A percentile compares a stretch with the other conserved stretches of the same genome.
These are phyloP conservation scores for Podospora appendiculata DNA, from an alignment of 495 filamentous ascomycete species.

Conservation along the genomic window DNA sequence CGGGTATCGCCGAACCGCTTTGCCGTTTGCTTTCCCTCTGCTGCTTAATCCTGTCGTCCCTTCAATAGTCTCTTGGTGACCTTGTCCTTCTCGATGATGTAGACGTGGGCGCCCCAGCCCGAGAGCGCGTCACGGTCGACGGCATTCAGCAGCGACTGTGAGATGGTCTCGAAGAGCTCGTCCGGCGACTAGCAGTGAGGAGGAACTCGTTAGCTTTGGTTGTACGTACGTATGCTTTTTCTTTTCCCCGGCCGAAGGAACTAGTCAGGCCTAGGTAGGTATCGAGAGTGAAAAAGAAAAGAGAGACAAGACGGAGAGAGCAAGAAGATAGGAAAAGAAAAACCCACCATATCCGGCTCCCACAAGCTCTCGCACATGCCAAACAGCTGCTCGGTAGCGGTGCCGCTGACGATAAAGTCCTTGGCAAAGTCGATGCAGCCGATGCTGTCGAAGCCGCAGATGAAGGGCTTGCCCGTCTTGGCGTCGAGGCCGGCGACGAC, in stretches of 20 bases:
- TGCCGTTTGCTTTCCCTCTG: no score
- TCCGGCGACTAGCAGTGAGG: slow-evolving; percentile 59
- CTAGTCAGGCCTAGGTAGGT: background rate
- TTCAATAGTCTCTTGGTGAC: slow-evolving; percentile 97
- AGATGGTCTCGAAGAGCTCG: slow-evolving; percentile 96
- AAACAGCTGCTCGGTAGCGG: slow-evolving; percentile 93
- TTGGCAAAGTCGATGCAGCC: slow-evolving; percentile 99
- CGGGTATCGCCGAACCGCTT: no score
- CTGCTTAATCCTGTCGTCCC: slow-evolving; percentile 59
- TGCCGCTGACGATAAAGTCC: slow-evolving; percentile 97
- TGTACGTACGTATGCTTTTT: no score
- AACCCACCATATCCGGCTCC: slow-evolving; percentile 87
- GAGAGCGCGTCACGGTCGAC: slow-evolving; percentile 94
- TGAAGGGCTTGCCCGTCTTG: slow-evolving; percentile 88
- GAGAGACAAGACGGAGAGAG: background rate
- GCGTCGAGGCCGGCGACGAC: slow-evolving; percentile 91
- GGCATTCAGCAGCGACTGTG: slow-evolving; percentile 90
- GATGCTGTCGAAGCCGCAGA: slow-evolving; percentile 98
- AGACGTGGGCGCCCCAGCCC: slow-evolving; percentile 97
- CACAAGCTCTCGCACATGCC: slow-evolving; percentile 97
- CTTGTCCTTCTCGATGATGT: slow-evolving; percentile 99
- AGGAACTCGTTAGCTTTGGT: background rate
- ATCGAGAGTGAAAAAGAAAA: background rate
- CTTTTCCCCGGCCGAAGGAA: no score
- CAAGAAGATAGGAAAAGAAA: background rate